These are phyloP conservation scores for Lignosus rhinocerotis DNA, from an alignment of 1,284 basidiomycete genomes.

Conservation along the genomic window DNA sequence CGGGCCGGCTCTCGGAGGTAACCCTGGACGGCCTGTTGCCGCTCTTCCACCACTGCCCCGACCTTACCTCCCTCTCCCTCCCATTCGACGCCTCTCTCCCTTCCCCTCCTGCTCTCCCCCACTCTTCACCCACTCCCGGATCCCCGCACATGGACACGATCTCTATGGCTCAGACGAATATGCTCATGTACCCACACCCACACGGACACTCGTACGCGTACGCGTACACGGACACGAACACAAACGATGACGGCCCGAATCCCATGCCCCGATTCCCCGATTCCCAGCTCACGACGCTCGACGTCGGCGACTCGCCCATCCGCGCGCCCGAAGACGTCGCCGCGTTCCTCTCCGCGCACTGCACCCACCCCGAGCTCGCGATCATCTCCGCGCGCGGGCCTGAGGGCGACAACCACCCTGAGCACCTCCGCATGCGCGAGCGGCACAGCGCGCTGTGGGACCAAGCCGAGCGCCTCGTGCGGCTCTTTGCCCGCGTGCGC, in stretches of 20 bases:
- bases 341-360: slow-evolving; percentile 21
- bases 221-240: not conserved
- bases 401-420: slow-evolving; percentile 15
- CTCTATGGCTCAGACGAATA: not conserved
- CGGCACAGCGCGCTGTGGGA: slow-evolving; percentile 15
- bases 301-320: slow-evolving; percentile 22
- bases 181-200: not conserved
- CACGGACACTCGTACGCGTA: no score
- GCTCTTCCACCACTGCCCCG: slow-evolving; percentile 15
- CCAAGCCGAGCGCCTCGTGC: slow-evolving; percentile 14
- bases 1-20: slow-evolving; percentile 15
- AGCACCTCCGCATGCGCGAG: slow-evolving; percentile 12
- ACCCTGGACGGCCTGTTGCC: slow-evolving; percentile 22
- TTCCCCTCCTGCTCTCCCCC: not conserved
- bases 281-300: slow-evolving; percentile 14
- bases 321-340: slow-evolving; percentile 16
- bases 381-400: slow-evolving; percentile 11
- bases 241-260: no score
- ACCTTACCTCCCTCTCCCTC: slow-evolving; percentile 17
- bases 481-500: slow-evolving; percentile 17
- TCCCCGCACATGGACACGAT: not conserved
- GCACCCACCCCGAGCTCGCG: slow-evolving; percentile 18
- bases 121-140: not conserved
- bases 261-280: not conserved
- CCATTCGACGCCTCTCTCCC: slow-evolving; percentile 14